Base-by-base conservation (phyloP, 208 protist species). In the Phytomonas sp. region DNA sequence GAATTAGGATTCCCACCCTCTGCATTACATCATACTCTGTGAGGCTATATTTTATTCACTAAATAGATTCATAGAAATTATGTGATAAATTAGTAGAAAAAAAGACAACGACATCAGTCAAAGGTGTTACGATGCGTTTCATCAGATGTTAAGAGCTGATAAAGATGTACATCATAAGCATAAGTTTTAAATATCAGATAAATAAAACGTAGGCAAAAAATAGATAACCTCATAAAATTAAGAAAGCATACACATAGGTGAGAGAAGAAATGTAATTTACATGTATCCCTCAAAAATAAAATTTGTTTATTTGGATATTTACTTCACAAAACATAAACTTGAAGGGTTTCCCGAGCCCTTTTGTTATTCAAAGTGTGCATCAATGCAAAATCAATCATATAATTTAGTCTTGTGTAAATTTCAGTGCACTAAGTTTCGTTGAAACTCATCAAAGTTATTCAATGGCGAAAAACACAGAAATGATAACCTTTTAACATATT, bases 211-310 rank as follows among this genome's bases (percentile, higher is more conserved):
- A 49, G 10, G 3, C 40, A 16, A 49, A 49, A 23, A 49, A 10
- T 49, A 49, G 40, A 19, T 49, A 49, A 49, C 19, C 40, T 49
- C 40, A 49, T 16, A 10, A 49, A 49, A 23, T 49, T 3, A 49
- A 23, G 6, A 23, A 49, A 19, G 40, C 12, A 49, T 23, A 16
- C 2, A 49, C 40, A 49, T 12, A 42, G 29, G 49, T 23, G 14
- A 64, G 19, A 64, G 14, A 19, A 64, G 19, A 64, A 16, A 16
- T 10, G 19, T 23, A 34, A 64, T 23, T 23, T 3, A 64, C 14
- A 23, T 42, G 3, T 23, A 64, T 64, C 14, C 49, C 23, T n/a
- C n/a, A 60, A 23, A 64, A n/a, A 42, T 64, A 64, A 34, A 64
- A 23, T 2, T 64, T 23, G 6, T 64, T 64, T n/a, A 23, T 16